These are phyloP conservation scores for Samsoniella hepiali DNA, from an alignment of 2,329 filamentous ascomycete genomes.

Conservation along the genomic window DNA sequence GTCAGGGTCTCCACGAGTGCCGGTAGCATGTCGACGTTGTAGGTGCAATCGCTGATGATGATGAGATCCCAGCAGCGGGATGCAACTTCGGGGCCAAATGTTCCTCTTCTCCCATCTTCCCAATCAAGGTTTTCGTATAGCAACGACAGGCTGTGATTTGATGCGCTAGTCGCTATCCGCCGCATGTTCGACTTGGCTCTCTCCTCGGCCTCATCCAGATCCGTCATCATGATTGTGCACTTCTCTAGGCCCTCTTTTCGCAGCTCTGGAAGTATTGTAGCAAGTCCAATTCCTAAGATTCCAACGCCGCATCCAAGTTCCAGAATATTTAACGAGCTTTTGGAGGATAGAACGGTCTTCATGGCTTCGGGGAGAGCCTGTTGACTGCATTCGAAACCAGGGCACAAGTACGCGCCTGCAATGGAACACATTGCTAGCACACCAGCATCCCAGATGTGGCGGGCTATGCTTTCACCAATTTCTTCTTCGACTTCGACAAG, in stretches of 20 bases:
- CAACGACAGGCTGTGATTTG: constrained; percentile 30
- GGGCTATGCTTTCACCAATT: constrained; percentile 57
- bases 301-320: constrained; percentile 58
- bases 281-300: constrained; percentile 50
- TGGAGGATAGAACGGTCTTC: constrained; percentile 28
- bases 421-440: constrained; percentile 41
- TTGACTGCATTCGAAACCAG: constrained; percentile 27
- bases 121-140: constrained; percentile 56
- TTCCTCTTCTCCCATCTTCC: constrained; percentile 47
- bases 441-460: constrained; percentile 58
- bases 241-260: constrained; percentile 21
- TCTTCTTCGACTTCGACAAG: constrained; percentile 50
- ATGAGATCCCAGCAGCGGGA: constrained; percentile 49
- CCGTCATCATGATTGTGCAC: constrained; percentile 50
- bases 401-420: constrained; percentile 28
- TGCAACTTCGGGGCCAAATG: constrained; percentile 41
- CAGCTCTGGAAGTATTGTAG: constrained; percentile 32
- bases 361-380: constrained; percentile 31
- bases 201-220: constrained; percentile 52
- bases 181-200: constrained; percentile 47
- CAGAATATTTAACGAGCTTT: constrained; percentile 40
- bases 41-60: constrained; percentile 59
- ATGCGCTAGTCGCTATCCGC: constrained; percentile 21
- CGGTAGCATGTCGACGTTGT: constrained; percentile 55
- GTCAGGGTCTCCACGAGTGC: constrained; percentile 52